Evolutionary conservation across 768 basidiomycete genomes (phyloP), one percentile per base, ranked within the genome.

Genomic region (Russula foetens): DNA sequence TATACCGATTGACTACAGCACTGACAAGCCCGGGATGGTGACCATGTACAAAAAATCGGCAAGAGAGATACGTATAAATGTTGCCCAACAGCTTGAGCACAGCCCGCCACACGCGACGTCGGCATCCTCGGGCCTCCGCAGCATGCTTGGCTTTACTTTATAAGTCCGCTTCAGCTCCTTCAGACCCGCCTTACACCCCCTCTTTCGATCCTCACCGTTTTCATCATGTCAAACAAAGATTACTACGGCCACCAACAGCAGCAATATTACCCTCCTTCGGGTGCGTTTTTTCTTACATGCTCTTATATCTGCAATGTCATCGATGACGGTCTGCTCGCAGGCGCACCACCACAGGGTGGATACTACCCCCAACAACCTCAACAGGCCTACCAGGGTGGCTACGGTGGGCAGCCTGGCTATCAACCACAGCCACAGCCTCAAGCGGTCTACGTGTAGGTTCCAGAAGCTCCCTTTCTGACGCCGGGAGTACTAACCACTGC

Each of bases 321-420:
- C 68, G 63, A 53, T 28, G 41, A 9, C n/a, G 23, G 11, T 57
- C 58, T 7, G 53, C 35, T 68, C 49, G 58, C 69, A 80, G 78
- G 79, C 31, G 75, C 79, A 45, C 80, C 75, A 31, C 78, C 77
- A 19, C 83, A 85, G 66, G 85, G 84, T 44, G 83, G 83, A 35
- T 88, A 88, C 70, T 88, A 88, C 66, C 86, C 79, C 23, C 77
- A 89, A 76, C 84, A 85, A 73, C 90, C 88, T 14, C 84, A 81
- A 63, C 84, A 86, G 66, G 75, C 85, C 0, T 88, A 90, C 70
- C 81, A 84, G 58, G 74, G n/a, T n/a, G n/a, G 74, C 47, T 71
- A 73, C 43, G 70, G 71, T 29, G 73, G 75, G 17, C 78, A 76
- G 49, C 74, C 70, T 26, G 71, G 69, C 7, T 81, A 80, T 65